Evolutionary conservation across 23 red algal genomes (phyloP).

Genomic region (Chondrus crispus): DNA sequence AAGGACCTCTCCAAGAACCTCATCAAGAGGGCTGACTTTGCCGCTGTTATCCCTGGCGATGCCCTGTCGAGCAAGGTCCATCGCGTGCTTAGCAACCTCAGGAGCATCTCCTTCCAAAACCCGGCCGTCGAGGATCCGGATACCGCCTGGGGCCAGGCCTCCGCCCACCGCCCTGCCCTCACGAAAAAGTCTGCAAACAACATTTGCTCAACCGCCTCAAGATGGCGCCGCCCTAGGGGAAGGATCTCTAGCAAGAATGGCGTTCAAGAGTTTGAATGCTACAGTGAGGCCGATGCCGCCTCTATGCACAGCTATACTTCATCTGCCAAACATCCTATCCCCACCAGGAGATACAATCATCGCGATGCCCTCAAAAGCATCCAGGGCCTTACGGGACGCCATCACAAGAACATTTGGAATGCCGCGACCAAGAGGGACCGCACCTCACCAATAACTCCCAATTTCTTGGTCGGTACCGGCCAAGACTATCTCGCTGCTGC

Average conservation of each 20-base stretch:
- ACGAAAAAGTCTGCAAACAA: background rate
- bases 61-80: slow-evolving; percentile 27
- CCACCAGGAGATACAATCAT: background rate
- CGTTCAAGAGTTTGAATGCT: slow-evolving; percentile 34
- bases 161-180: background rate
- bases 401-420: slow-evolving; percentile 15
- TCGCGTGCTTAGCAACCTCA: slow-evolving; percentile 48
- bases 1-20: background rate
- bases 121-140: slow-evolving; percentile 28
- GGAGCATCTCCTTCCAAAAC: slow-evolving; percentile 52
- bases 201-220: background rate
- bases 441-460: slow-evolving; percentile 1
- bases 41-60: background rate
- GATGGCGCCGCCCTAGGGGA: slow-evolving; percentile 30
- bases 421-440: slow-evolving; percentile 9
- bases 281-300: slow-evolving; percentile 34
- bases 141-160: slow-evolving; percentile 56
- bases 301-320: background rate
- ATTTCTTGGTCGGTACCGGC: slow-evolving; percentile 11
- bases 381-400: background rate
- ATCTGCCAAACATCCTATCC: background rate
- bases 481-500: slow-evolving; percentile 22
- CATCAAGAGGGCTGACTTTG: background rate
- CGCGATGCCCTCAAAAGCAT: background rate
- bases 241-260: background rate